Percentiles rank a stretch among this genome's conserved stretches.
Evolutionary conservation across 192 early-diverging fungal species (phyloP).

Genomic region (Coemansia sp.): DNA sequence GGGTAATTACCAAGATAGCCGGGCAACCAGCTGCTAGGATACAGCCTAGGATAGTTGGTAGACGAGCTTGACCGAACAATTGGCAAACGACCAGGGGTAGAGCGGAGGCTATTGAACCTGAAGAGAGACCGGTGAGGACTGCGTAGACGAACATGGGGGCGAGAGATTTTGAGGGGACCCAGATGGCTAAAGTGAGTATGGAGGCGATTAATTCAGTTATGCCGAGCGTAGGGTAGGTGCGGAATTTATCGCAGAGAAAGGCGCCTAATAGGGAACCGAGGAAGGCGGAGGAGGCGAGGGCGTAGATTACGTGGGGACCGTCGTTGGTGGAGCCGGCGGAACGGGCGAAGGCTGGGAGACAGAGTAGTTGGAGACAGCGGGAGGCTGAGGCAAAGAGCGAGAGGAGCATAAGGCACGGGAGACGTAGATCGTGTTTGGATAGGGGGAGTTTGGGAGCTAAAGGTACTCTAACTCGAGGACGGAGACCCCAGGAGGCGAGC

Average conservation of each 20-base stretch:
- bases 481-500: constrained; percentile 18
- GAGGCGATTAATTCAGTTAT: constrained; percentile 29
- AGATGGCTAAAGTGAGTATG: constrained; percentile 31
- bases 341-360: constrained; percentile 32
- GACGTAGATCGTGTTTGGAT: constrained; percentile 12
- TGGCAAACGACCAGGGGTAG: constrained; percentile 25
- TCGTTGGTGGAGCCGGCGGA: constrained; percentile 3
- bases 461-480: constrained; percentile 11
- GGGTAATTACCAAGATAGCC: constrained; percentile 20
- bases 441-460: neutral
- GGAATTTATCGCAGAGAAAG: constrained; percentile 15
- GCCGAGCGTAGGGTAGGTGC: constrained; percentile 19
- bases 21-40: constrained; percentile 19
- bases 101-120: constrained; percentile 17
- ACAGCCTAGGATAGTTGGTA: constrained; percentile 29
- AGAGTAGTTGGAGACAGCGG: constrained; percentile 30
- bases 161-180: constrained; percentile 11
- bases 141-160: constrained; percentile 36
- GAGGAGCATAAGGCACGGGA: constrained; percentile 24
- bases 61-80: constrained; percentile 34
- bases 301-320: constrained; percentile 21
- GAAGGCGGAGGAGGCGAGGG: constrained; percentile 16
- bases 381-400: constrained; percentile 24
- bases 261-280: constrained; percentile 24
- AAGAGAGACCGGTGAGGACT: constrained; percentile 31